Base-by-base conservation (phyloP, 2,329 filamentous ascomycete genomes). In the Alternaria brassicicola region DNA sequence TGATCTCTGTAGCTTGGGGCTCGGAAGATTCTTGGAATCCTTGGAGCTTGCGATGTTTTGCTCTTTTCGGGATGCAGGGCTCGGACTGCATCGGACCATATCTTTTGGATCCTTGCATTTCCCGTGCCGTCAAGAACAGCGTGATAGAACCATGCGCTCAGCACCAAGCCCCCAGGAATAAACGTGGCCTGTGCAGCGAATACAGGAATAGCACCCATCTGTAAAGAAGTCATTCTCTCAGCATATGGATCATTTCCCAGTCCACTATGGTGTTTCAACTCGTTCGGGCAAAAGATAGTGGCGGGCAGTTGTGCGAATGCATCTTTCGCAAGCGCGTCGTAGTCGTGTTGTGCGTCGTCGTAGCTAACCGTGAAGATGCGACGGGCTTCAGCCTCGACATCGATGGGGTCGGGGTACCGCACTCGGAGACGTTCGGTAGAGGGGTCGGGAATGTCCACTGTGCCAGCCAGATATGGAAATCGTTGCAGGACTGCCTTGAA, bases 71-170 rank as follows among this genome's bases (percentile, higher is more conserved):
- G 2, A 5, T 8, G 17, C 6, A 39, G 9, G 6, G 21, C 36
- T 12, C 30, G 26, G 4, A 54, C 51, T 9, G 61, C 23, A 3
- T 36, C 23, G 23, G 62, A 65, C 66, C 65, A 70, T 1, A 55
- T 21, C 21, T 61, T 36, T 25, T 63, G 66, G 0, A 70, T 52
- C 15, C 47, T 57, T 7, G 58, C 52, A 10, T 67, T 59, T 0
- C 65, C 67, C 3, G 42, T 57, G 5, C 65, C 66, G 45, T 72
- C 70, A 9, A 61, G 33, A 15, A 67, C 59, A 25, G 54, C 61
- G 53, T 75, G 72, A 54, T 72, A 62, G 8, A 60, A 55, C 58
- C 70, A 73, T 2, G 67, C 50, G 39, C 70, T 73, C 19, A 74
- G 43, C 8, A 74, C 57, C 8, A 74, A 56, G 1, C 72, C 72